These are phyloP conservation scores for Emergomyces orientalis DNA, from an alignment of 2,329 filamentous ascomycete genomes.

Conservation along the genomic window DNA sequence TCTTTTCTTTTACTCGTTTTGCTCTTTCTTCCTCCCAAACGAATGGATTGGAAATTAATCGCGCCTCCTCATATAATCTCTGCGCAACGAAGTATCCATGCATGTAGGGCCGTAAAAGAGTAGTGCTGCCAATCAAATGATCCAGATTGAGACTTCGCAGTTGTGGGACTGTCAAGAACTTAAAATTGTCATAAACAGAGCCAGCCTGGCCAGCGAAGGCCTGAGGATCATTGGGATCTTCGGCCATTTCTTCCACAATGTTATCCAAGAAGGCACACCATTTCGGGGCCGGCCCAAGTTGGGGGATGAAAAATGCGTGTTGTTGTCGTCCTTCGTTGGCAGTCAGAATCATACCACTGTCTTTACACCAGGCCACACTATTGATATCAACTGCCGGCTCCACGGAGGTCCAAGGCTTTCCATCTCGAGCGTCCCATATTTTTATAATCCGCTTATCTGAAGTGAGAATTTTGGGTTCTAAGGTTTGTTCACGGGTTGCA, in stretches of 20 bases:
- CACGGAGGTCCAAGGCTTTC: constrained; percentile 87
- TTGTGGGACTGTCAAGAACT: constrained; percentile 86
- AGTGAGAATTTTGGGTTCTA: constrained; percentile 69
- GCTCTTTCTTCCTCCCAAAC: constrained; percentile 85
- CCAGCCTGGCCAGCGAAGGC: constrained; percentile 42
- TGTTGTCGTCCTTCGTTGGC: constrained; percentile 95
- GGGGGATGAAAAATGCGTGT: constrained; percentile 89
- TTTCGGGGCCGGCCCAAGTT: constrained; percentile 81
- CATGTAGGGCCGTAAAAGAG: constrained; percentile 90
- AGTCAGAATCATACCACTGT: constrained; percentile 89
- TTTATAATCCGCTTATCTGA: constrained; percentile 96
- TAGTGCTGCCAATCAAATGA: constrained; percentile 83
- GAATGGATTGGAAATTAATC: constrained; percentile 86
- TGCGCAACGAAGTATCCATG: constrained; percentile 97
- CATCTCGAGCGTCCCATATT: constrained; percentile 77
- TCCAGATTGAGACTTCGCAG: constrained; percentile 75
- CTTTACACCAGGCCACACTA: constrained; percentile 82
- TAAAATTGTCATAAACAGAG: constrained; percentile 97
- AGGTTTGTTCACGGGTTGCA: constrained; percentile 59
- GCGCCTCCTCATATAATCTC: constrained; percentile 88
- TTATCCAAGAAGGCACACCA: constrained; percentile 98
- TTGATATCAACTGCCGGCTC: constrained; percentile 94
- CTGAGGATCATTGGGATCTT: constrained; percentile 58
- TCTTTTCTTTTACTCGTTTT: constrained; percentile 87
- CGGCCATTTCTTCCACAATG: constrained; percentile 96